Percentiles rank a stretch among this genome's conserved stretches.
Conservation (phyloP, 2,329 filamentous ascomycete genomes). For the Onygenales sp. region DNA sequence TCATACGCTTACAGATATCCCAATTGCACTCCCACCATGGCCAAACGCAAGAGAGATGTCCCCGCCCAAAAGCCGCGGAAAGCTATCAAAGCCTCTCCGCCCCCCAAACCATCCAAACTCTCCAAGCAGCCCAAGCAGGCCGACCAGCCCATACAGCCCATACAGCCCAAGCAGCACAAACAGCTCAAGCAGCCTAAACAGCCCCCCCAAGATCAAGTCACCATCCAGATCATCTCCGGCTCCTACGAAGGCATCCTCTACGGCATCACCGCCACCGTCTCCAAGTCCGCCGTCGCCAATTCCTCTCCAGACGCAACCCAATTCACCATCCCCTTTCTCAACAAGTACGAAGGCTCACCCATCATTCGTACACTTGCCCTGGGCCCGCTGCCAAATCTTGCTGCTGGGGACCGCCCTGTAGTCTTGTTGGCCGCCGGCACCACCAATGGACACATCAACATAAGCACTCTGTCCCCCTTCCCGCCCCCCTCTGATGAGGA, state of each 20-base stretch:
- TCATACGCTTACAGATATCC: neutral
- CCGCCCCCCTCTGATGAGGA: conserved; percentile 48
- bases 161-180: no score
- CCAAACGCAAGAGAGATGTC: conserved; percentile 36
- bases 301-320: conserved; percentile 37
- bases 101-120: conserved; percentile 6
- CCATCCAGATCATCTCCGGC: conserved; percentile 83
- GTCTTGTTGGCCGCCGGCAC: conserved; percentile 83
- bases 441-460: conserved; percentile 88
- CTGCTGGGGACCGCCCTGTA: conserved; percentile 57
- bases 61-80: conserved; percentile 21
- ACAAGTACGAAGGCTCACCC: conserved; percentile 84
- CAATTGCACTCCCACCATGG: conserved; percentile 21
- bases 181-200: conserved; percentile 4
- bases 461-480: conserved; percentile 76
- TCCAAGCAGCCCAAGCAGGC: no score
- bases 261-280: conserved; percentile 71
- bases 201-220: conserved; percentile 30
- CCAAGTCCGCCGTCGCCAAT: conserved; percentile 22
- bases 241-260: conserved; percentile 93
- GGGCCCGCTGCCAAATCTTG: conserved; percentile 58
- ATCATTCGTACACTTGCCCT: conserved; percentile 74
- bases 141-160: no score
- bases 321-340: conserved; percentile 89
- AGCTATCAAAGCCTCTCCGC: conserved; percentile 22